Base-by-base conservation (phyloP, 352 stramenopile species). In the Phytopythium cucurbitacearum region DNA sequence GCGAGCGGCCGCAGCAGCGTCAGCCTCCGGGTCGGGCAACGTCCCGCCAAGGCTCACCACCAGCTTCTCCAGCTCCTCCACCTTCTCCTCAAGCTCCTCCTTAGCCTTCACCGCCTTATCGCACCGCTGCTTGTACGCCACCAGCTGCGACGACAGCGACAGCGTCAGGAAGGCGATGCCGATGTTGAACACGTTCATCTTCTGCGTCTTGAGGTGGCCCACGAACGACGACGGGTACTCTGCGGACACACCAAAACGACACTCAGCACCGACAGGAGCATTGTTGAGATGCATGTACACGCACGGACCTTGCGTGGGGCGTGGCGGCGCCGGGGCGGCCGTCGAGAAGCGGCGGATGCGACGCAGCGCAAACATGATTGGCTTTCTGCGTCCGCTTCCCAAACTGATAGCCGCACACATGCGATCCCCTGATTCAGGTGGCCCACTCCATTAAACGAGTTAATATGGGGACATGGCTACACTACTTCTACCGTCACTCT, bases 131-230 rank as follows among this genome's bases (percentile, higher is more conserved):
- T 89, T 89, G 71, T 78, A 80, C 42, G 71, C 71, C 33, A 94
- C 80, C 48, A 94, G 68, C 63, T 91, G 81, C 47, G 79, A 89
- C 45, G 84, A 89, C n/a, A 94, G 71, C 45, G 84, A 94, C 36
- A 94, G 65, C 61, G 84, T 90, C 53, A 94, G 64, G 64, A 91
- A 88, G 5, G 81, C 80, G 10, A 94, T 61, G 40, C 84, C 81
- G 47, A 94, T 87, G 69, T 91, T 91, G 60, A 92, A 94, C 60
- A 89, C 73, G 48, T 91, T 94, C 46, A 91, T 67, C 59, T 90
- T 90, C 61, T 94, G 77, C 16, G 68, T 89, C 59, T 69, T 69
- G 50, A 91, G 52, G 57, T 94, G 79, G 41, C 76, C 85, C 48
- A 91, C 54, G 63, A 94, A 94, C 44, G 80, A 91, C 56, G 67